Evolutionary conservation across 2,329 filamentous ascomycete genomes (phyloP).

Genomic region (Cercospora canescens): DNA sequence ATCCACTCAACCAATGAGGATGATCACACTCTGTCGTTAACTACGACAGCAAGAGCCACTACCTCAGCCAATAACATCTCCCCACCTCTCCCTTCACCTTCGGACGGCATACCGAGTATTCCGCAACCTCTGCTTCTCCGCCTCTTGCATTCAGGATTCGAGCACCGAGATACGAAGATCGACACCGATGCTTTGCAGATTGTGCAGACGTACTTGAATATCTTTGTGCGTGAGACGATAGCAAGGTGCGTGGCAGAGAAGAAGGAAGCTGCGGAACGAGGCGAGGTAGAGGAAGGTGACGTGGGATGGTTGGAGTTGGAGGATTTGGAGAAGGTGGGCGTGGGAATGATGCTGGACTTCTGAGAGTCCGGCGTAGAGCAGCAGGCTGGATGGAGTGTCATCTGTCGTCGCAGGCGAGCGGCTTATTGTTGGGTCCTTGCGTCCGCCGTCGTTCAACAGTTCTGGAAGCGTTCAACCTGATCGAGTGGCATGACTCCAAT

Average conservation of each 20-base stretch:
- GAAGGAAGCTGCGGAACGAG: constrained; percentile 40
- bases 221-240: constrained; percentile 87
- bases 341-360: constrained; percentile 83
- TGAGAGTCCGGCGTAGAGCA: constrained; percentile 41
- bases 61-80: not conserved
- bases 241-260: constrained; percentile 74
- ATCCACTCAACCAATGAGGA: constrained; percentile 16
- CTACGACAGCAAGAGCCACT: not conserved
- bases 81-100: constrained; percentile 21
- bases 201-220: constrained; percentile 82
- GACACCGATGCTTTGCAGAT: constrained; percentile 75
- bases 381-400: too few species aligned
- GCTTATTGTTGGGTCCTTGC: too few species aligned
- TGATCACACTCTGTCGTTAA: not conserved
- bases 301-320: constrained; percentile 65
- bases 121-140: constrained; percentile 73
- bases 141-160: constrained; percentile 78
- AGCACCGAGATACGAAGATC: constrained; percentile 68
- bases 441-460: too few species aligned
- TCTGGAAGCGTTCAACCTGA: too few species aligned
- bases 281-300: constrained; percentile 32
- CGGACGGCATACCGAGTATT: constrained; percentile 50
- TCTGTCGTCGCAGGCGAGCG: too few species aligned
- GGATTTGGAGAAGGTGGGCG: constrained; percentile 84
- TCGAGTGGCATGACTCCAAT: too few species aligned